Percentiles rank a stretch among this genome's conserved stretches.
These are phyloP conservation scores for Penicillium ochrochloron DNA, from an alignment of 495 filamentous ascomycete species.

Conservation along the genomic window DNA sequence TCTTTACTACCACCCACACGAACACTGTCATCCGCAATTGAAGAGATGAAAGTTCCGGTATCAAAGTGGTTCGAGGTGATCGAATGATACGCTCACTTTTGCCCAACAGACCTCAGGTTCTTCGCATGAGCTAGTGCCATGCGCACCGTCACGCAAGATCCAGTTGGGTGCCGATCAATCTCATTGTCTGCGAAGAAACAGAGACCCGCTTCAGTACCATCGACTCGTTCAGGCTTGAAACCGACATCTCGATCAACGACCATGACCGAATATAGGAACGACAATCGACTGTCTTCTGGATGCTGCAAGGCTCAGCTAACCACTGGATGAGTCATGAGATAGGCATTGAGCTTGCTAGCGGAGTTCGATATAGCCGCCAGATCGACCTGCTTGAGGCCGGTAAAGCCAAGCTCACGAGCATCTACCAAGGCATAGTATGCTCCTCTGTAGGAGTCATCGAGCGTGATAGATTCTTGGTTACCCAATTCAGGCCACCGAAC, in stretches of 20 bases:
- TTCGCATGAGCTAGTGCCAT: constrained; percentile 31
- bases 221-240: constrained; percentile 27
- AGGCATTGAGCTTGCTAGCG: constrained; percentile 24
- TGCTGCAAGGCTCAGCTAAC: constrained; percentile 17
- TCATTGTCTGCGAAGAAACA: constrained; percentile 34
- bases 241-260: constrained; percentile 25
- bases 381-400: constrained; percentile 25
- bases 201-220: constrained; percentile 20
- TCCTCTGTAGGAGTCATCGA: constrained; percentile 22
- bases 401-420: constrained; percentile 23
- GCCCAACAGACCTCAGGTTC: constrained; percentile 9
- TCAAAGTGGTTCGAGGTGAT: constrained; percentile 13
- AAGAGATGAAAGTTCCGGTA: neutral
- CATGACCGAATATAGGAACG: constrained; percentile 27
- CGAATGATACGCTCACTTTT: constrained; percentile 32
- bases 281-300: constrained; percentile 16
- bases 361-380: constrained; percentile 10
- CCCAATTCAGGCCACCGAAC: constrained; percentile 22
- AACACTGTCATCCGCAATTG: constrained; percentile 8
- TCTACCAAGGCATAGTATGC: constrained; percentile 23
- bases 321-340: constrained; percentile 12
- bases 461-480: constrained; percentile 13
- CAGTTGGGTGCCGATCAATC: constrained; percentile 37
- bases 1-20: neutral
- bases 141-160: constrained; percentile 29